These are phyloP conservation scores for Tolypocladium capitatum DNA, from an alignment of 2,329 filamentous ascomycete genomes.

Conservation along the genomic window DNA sequence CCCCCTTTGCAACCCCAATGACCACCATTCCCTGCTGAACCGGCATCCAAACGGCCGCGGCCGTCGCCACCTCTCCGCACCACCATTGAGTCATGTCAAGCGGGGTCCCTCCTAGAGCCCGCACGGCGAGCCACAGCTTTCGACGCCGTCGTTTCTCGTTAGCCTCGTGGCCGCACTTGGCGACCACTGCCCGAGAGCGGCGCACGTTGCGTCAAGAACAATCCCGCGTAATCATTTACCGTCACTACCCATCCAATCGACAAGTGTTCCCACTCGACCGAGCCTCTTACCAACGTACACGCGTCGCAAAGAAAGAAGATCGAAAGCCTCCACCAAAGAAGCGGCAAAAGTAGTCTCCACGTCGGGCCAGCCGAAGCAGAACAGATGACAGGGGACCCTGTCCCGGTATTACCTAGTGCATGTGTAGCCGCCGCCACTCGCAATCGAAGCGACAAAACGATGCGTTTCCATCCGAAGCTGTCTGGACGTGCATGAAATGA, in stretches of 20 bases:
- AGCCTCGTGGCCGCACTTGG: neutral
- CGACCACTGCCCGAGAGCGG: neutral
- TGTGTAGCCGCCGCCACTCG: constrained; percentile 6
- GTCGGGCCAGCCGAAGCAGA: constrained; percentile 21
- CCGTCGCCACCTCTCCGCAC: neutral
- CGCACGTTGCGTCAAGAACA: neutral
- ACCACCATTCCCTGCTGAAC: neutral
- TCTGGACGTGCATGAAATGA: constrained; percentile 9
- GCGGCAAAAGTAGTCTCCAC: constrained; percentile 5
- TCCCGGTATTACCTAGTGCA: constrained; percentile 10
- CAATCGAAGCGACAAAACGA: constrained; percentile 9
- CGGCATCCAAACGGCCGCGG: neutral
- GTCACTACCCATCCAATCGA: constrained; percentile 1
- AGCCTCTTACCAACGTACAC: constrained; percentile 3
- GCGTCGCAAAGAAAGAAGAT: neutral
- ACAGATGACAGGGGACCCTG: constrained; percentile 5
- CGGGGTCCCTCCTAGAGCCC: neutral
- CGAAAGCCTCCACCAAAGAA: neutral
- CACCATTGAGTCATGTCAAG: neutral
- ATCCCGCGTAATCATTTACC: neutral
- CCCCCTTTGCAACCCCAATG: neutral
- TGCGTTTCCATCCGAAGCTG: constrained; percentile 9
- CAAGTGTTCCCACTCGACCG: neutral
- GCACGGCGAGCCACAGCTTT: neutral
- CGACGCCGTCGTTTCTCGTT: neutral